Conservation (phyloP, 768 basidiomycete genomes). For the Sarcodon aspratus region DNA sequence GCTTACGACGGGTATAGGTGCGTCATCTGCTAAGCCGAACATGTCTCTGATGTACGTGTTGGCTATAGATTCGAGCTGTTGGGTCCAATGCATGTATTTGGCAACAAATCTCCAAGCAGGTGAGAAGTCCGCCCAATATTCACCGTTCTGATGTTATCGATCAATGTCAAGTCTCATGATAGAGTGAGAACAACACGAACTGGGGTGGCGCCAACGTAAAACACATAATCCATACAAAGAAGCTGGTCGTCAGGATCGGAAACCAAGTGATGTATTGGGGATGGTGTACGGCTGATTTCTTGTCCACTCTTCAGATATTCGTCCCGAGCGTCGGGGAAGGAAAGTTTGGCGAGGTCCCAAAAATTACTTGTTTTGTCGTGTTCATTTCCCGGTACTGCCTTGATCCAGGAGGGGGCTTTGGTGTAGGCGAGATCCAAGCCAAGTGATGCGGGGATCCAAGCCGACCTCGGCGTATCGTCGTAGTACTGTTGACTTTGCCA, state of each 20-base stretch:
- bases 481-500: slow-evolving; percentile 24
- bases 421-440: slow-evolving; percentile 27
- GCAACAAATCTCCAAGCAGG: slow-evolving; percentile 25
- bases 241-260: slow-evolving; percentile 26
- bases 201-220: slow-evolving; percentile 22
- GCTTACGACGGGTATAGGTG: slow-evolving; percentile 21
- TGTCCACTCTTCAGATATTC: slow-evolving; percentile 12
- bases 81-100: slow-evolving; percentile 21
- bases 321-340: slow-evolving; percentile 20
- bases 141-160: slow-evolving; percentile 12
- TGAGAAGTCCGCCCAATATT: slow-evolving; percentile 18
- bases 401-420: slow-evolving; percentile 18
- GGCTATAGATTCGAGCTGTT: slow-evolving; percentile 17
- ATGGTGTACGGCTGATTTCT: slow-evolving; percentile 6
- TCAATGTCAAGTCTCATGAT: background rate
- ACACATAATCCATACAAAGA: slow-evolving; percentile 29
- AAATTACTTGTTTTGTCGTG: slow-evolving; percentile 22
- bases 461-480: slow-evolving; percentile 15
- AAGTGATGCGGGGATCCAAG: slow-evolving; percentile 14
- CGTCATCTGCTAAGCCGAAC: slow-evolving; percentile 14
- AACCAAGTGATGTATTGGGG: slow-evolving; percentile 11
- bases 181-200: slow-evolving; percentile 8
- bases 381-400: slow-evolving; percentile 18
- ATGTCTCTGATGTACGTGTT: slow-evolving; percentile 17
- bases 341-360: slow-evolving; percentile 19